Evolutionary conservation across 2,329 filamentous ascomycete species (phyloP).

Genomic region (Talaromyces amestolkiae): DNA sequence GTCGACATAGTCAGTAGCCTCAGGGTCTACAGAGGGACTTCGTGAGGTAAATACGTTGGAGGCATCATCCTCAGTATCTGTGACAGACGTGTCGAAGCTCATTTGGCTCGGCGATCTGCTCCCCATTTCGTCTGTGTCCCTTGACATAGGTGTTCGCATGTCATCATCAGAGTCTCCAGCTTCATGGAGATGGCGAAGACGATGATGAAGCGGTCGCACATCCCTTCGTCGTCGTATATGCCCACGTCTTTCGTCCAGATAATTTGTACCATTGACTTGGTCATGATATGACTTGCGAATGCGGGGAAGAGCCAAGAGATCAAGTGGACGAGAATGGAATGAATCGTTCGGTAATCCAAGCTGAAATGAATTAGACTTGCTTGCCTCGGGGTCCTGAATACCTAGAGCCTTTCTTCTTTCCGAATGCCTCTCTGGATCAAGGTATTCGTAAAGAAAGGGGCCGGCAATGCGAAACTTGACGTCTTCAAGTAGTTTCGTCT

Average conservation of each 20-base stretch:
- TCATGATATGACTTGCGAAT: constrained; percentile 66
- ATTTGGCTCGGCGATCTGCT: constrained; percentile 75
- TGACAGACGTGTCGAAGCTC: constrained; percentile 53
- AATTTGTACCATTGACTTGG: constrained; percentile 60
- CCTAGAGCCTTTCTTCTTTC: constrained; percentile 78
- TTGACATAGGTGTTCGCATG: constrained; percentile 61
- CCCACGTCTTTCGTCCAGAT: constrained; percentile 66
- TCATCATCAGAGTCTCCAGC: constrained; percentile 89
- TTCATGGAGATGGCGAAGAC: constrained; percentile 69
- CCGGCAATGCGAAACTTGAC: constrained; percentile 84
- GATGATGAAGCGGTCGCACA: constrained; percentile 78
- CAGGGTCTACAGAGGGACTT: constrained; percentile 23
- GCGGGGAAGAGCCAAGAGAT: constrained; percentile 65
- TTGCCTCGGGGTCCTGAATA: constrained; percentile 66
- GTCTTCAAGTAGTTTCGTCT: constrained; percentile 82
- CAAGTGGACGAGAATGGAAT: constrained; percentile 46
- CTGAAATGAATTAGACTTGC: constrained; percentile 55
- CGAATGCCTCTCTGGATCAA: constrained; percentile 77
- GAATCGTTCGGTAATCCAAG: constrained; percentile 53
- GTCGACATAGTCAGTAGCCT: constrained; percentile 22
- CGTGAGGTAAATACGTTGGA: constrained; percentile 29
- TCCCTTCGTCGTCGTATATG: constrained; percentile 57
- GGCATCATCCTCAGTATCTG: constrained; percentile 46
- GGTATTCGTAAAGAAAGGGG: constrained; percentile 73
- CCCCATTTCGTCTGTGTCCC: constrained; percentile 82